Base-by-base conservation (phyloP, 2,329 filamentous ascomycete species). In the Endoconidiophora laricicola region DNA sequence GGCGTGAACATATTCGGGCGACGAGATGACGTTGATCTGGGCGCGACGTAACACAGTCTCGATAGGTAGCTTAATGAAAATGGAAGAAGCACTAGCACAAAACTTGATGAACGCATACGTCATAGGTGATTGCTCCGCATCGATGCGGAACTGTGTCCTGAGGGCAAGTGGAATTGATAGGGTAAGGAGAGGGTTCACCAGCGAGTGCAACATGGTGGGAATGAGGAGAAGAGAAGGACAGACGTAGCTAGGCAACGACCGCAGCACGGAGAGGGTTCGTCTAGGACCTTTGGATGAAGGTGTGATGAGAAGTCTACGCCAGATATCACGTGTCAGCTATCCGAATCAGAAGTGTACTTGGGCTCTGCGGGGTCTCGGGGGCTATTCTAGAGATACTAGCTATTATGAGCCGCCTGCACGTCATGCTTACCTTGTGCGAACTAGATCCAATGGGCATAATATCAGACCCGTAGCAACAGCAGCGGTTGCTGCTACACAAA, bases 11-110 rank as follows among this genome's bases (percentile, higher is more conserved):
- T 77, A 74, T 9, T 66, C 59, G 1, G 72, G 71, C 12, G 71
- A 71, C 14, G 72, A 72, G 43, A 86, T 71, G 1, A 86, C 78
- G 1, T 80, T 72, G 53, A 91, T 81, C 64, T 98, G 91, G 4
- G 86, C 90, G 53, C 91, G 78, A 44, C 91, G 81, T 6, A 96
- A 73, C 14, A 94, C 83, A 0, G 90, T 96, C 65, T 98, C 91
- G 3, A 96, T 70, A 0, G 91, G 91, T 10, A 96, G 76, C 60
- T 90, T 88, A 56, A 94, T 65, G 58, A 91, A 83, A 29, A 96
- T 75, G 45, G 94, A 88, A 2, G 79, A 72, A 0, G 81, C 79
- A 2, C 85, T 87, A 12, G 85, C 79, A 56, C 85, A 71, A 65
- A 96, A 94, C 48, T 85, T 85, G 59, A 79, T 78, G 43, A 94